phyloP scores from a whole-genome alignment of 352 stramenopile species.

The Saprolegnia diclina region DNA sequence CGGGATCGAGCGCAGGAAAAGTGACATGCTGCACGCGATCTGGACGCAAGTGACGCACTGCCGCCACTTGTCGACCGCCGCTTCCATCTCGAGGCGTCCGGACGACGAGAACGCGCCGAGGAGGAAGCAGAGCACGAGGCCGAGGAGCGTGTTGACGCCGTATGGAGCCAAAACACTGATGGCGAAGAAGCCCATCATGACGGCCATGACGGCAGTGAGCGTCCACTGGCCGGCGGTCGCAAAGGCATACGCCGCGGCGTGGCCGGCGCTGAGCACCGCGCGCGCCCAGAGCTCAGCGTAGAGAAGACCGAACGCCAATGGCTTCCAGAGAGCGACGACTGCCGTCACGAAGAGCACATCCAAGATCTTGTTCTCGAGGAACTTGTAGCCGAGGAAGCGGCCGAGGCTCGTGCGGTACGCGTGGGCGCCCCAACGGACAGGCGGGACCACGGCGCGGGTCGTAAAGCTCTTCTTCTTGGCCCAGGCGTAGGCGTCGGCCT shows the following conservation, averaged over 20 bases:
- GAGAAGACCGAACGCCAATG: slow-evolving; percentile 65
- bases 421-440: slow-evolving; percentile 13
- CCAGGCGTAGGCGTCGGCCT: slow-evolving; percentile 71
- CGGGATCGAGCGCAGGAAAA: slow-evolving; percentile 70
- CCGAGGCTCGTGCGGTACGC: slow-evolving; percentile 44
- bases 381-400: slow-evolving; percentile 67
- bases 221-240: slow-evolving; percentile 46
- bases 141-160: slow-evolving; percentile 45
- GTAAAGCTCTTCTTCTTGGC: slow-evolving; percentile 43
- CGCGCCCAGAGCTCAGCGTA: slow-evolving; percentile 78
- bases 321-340: slow-evolving; percentile 74
- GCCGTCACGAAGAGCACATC: slow-evolving; percentile 68
- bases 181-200: slow-evolving; percentile 44
- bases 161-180: slow-evolving; percentile 4
- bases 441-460: slow-evolving; percentile 42
- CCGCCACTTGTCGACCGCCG: slow-evolving; percentile 61
- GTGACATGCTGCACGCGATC: slow-evolving; percentile 75
- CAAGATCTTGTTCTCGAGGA: slow-evolving; percentile 56
- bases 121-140: slow-evolving; percentile 29
- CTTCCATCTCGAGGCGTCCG: slow-evolving; percentile 46
- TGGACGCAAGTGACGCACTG: slow-evolving; percentile 67
- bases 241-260: slow-evolving; percentile 54
- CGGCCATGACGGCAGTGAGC: slow-evolving; percentile 53
- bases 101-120: slow-evolving; percentile 19
- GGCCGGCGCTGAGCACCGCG: slow-evolving; percentile 56